Evolutionary conservation across 345 rosid genomes (phyloP).

Genomic region (Barbarea vulgaris): DNA sequence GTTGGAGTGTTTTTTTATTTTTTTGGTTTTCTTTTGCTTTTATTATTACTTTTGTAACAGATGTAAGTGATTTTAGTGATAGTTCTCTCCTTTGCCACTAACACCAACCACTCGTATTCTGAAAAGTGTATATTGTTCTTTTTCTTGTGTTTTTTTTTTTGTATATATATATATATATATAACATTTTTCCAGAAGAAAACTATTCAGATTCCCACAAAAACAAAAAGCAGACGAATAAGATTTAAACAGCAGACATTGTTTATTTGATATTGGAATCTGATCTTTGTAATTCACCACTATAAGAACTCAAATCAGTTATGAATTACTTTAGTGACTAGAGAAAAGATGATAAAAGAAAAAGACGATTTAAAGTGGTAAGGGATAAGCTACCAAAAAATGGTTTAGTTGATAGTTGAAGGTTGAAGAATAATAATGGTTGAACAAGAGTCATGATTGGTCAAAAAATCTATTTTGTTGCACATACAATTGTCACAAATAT

Average conservation of each 20-base stretch:
- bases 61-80: constrained; percentile 25
- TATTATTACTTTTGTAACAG: not conserved
- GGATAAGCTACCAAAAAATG: not conserved
- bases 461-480: not conserved
- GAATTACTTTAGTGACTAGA: not conserved
- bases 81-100: constrained; percentile 20
- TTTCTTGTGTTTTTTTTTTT: not conserved
- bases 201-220: constrained; percentile 26
- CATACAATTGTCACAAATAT: not conserved
- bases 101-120: constrained; percentile 35
- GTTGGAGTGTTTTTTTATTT: constrained; percentile 3
- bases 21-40: not conserved
- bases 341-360: not conserved
- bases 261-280: not conserved
- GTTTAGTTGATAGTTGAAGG: not conserved
- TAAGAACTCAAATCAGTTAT: not conserved
- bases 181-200: not conserved
- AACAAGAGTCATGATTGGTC: not conserved
- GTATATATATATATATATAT: not conserved
- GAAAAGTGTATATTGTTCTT: constrained; percentile 27
- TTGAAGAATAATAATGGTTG: not conserved
- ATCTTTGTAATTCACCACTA: not conserved
- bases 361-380: not conserved
- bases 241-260: not conserved
- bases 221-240: constrained; percentile 19